phyloP scores from a whole-genome alignment of 208 protist species.

The Naegleria fowleri region DNA sequence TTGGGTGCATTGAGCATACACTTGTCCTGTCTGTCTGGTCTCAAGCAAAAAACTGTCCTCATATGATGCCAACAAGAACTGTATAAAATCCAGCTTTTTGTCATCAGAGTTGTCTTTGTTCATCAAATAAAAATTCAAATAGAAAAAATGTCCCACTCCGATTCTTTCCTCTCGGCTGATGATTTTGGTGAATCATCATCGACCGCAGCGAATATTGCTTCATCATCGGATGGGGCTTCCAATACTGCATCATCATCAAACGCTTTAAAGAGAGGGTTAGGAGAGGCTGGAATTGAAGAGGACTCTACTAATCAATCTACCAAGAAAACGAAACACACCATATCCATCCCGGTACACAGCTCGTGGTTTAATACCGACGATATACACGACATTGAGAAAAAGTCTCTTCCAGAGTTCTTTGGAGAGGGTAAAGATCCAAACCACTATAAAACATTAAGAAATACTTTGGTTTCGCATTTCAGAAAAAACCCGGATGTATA shows the following conservation, averaged over 20 bases:
- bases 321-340: not conserved
- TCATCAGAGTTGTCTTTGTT: no score
- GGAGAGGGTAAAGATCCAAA: not conserved
- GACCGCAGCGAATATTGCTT: no score
- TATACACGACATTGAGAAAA: not conserved
- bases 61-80: no score
- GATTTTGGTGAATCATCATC: no score
- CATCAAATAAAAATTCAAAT: no score
- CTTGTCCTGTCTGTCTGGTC: no score
- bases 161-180: not conserved
- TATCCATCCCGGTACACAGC: not conserved
- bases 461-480: slow-evolving; percentile 8
- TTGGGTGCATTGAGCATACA: no score
- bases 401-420: slow-evolving; percentile 27
- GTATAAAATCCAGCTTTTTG: no score
- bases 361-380: slow-evolving; percentile 18
- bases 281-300: not conserved
- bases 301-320: not conserved
- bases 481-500: not conserved
- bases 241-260: not conserved
- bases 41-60: no score
- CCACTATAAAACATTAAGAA: not conserved
- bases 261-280: not conserved
- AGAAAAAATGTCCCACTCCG: not conserved
- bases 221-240: not conserved